Evolutionary conservation across 345 rosid species (phyloP).

Genomic region (Citrus inodora): DNA sequence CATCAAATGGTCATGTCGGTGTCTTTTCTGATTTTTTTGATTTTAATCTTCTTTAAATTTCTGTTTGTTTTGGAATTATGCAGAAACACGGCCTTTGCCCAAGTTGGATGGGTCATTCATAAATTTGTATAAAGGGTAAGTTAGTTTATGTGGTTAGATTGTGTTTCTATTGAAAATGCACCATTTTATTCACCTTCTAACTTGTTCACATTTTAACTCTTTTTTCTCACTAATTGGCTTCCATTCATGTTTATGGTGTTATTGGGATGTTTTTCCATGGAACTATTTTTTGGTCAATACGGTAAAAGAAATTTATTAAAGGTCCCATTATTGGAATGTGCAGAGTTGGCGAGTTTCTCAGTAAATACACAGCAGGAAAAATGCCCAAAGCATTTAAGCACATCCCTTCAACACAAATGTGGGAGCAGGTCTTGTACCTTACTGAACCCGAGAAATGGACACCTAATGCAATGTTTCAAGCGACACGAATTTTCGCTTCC

Average conservation of each 20-base stretch:
- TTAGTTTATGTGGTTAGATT: neutral
- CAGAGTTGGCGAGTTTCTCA: constrained; percentile 78
- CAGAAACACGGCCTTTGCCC: constrained; percentile 70
- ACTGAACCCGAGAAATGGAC: constrained; percentile 97
- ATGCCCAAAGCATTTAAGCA: constrained; percentile 83
- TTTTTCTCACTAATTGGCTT: neutral
- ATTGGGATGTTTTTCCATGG: neutral
- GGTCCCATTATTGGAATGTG: constrained; percentile 6
- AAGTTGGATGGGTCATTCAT: constrained; percentile 60
- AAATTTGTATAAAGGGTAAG: constrained; percentile 75
- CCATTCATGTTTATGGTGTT: neutral
- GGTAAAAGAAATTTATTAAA: neutral
- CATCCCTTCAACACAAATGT: constrained; percentile 63
- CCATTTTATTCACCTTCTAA: neutral
- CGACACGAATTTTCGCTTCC: constrained; percentile 82
- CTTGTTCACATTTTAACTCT: neutral
- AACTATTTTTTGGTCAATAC: neutral
- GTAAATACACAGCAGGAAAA: constrained; percentile 80
- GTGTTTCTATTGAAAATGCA: neutral
- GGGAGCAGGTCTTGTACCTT: constrained; percentile 86
- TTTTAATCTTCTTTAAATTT: neutral
- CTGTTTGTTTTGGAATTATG: constrained; percentile 15
- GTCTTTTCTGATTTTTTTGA: neutral
- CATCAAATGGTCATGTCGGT: neutral
- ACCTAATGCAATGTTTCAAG: constrained; percentile 88